These are phyloP conservation scores for Calycina herbarum DNA, from an alignment of 2,329 filamentous ascomycete genomes.

Conservation along the genomic window DNA sequence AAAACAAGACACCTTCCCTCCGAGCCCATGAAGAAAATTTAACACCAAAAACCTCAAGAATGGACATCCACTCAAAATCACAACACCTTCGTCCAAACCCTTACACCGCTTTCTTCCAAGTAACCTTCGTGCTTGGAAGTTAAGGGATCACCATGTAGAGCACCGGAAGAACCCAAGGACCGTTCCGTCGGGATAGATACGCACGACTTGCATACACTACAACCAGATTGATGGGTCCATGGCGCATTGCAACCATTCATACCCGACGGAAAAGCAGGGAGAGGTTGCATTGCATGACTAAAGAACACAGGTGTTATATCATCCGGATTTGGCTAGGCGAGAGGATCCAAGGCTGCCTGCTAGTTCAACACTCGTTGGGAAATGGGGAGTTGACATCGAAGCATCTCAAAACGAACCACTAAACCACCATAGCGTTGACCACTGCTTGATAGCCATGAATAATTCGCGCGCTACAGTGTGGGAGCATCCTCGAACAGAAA, in stretches of 20 bases:
- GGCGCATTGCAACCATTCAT: neutral
- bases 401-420: neutral
- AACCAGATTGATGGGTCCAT: neutral
- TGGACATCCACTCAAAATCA: neutral
- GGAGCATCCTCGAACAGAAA: neutral
- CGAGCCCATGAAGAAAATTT: too few relatives aligned
- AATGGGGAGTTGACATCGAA: neutral
- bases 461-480: neutral
- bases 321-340: neutral
- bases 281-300: neutral
- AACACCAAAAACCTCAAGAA: neutral
- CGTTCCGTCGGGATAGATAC: neutral
- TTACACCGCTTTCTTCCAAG: neutral
- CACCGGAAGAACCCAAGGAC: neutral
- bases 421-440: neutral
- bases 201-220: neutral
- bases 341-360: neutral
- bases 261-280: neutral
- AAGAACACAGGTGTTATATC: neutral
- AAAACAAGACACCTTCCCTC: too few relatives aligned
- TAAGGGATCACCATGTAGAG: neutral
- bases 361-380: neutral
- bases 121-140: neutral
- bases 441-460: neutral
- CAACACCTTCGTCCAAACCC: neutral